Base-by-base conservation (phyloP, 805 yeast species). In the Barnettozyma wickerhamii region DNA sequence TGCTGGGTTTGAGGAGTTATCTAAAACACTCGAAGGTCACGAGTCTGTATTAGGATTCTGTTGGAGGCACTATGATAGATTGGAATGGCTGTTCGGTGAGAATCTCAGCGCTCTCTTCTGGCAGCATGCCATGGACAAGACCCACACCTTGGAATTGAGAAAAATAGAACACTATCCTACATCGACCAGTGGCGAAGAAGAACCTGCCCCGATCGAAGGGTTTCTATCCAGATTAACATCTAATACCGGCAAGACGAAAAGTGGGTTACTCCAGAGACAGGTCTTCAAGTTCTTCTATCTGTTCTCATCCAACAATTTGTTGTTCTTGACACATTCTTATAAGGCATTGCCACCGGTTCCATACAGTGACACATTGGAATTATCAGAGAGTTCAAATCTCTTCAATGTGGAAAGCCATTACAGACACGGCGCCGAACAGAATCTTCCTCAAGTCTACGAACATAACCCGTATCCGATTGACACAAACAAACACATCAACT, bases 191-290 rank as follows among this genome's bases (percentile, higher is more conserved):
- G 27, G 38, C 9, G 7, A 68, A 15, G 36, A 48, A 1, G 95
- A 84, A 54, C 96, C 96, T 0, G 38, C 63, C 0, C 81, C 95
- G 0, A 59, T 88, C 9, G 98, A 91, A 62, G 98, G 98, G 0
- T 89, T 84, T 56, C 58, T 90, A 17, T 64, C 75, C 3, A 69
- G 81, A 37, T 56, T 82, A 23, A 71, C 81, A 0, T 69, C 76
- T 33, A 67, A 73, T 42, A 55, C 59, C 6, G 87, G 87, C 0
- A 51, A 47, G 52, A 59, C 49, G 45, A 60, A 54, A 43, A 60
- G 38, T 12, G 48, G 56, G 19, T 36, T 53, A 12, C 42, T 68
- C 9, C 53, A 69, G 5, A 65, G 69, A 24, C 60, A 72, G 26
- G 71, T 75, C 40, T 71, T 71, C 49, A 77, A 73, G 41, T 60